Evolutionary conservation across 768 basidiomycete genomes (phyloP).

Genomic region (Tephrocybe sp.): DNA sequence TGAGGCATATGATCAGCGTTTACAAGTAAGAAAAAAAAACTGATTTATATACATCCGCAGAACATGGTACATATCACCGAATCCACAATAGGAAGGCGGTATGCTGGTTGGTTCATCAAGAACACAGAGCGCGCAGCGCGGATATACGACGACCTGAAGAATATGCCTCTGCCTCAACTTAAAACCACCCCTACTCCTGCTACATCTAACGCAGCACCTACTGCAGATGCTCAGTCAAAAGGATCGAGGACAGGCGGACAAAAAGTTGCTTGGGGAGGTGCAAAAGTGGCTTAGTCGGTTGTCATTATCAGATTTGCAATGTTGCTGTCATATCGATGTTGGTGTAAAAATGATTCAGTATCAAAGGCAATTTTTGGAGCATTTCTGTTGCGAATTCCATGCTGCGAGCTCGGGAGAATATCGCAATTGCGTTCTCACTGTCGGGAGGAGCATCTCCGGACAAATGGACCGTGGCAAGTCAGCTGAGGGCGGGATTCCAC

Average conservation of each 20-base stretch:
- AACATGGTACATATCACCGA: conserved; percentile 97
- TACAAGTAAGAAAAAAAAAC: background rate
- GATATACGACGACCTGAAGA: conserved; percentile 75
- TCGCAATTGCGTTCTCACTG: background rate
- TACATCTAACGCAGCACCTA: conserved; percentile 23
- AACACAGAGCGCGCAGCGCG: conserved; percentile 91
- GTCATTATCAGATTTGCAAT: background rate
- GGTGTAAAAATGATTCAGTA: background rate
- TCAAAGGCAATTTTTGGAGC: background rate
- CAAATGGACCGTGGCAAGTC: background rate
- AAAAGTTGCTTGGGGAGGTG: conserved; percentile 63
- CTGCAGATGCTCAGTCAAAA: conserved; percentile 21
- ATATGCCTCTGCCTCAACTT: conserved; percentile 42
- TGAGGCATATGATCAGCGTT: conserved; percentile 34
- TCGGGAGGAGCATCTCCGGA: conserved; percentile 8
- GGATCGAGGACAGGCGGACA: conserved; percentile 39
- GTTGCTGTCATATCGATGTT: background rate
- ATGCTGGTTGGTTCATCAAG: conserved; percentile 97
- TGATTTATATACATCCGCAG: conserved; percentile 34
- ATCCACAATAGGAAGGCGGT: conserved; percentile 88
- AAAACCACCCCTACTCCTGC: conserved; percentile 20
- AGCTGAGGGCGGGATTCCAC: conserved; percentile 7
- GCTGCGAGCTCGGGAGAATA: background rate
- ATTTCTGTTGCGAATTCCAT: background rate
- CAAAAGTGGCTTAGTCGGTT: conserved; percentile 30